phyloP scores from a whole-genome alignment of 305 asterid genomes.

The Ilex paraguariensis region DNA sequence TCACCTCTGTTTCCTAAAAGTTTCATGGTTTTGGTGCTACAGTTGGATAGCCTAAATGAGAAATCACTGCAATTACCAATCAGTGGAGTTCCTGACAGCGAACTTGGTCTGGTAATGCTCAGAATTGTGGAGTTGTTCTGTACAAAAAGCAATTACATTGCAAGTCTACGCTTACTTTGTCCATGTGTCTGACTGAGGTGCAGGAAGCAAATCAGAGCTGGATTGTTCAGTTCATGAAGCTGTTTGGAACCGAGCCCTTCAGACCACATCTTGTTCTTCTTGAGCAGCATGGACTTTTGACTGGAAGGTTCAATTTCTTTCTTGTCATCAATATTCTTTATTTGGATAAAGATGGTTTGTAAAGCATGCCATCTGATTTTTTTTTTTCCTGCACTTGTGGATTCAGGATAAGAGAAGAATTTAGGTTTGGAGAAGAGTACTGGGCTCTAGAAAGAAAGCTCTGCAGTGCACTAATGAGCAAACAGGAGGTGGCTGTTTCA shows the following conservation, averaged over 20 bases:
- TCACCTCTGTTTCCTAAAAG: constrained; percentile 12
- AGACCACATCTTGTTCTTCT: constrained; percentile 58
- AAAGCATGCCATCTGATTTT: constrained; percentile 8
- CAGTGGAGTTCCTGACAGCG: constrained; percentile 21
- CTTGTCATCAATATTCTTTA: constrained; percentile 8
- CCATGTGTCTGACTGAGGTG: constrained; percentile 19
- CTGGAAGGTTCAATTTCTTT: constrained; percentile 46
- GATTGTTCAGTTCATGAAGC: constrained; percentile 22
- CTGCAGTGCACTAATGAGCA: constrained; percentile 48
- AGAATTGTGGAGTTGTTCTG: constrained; percentile 6
- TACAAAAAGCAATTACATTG: not conserved
- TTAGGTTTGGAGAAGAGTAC: constrained; percentile 68
- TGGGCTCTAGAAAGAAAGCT: constrained; percentile 93
- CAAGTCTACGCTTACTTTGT: constrained; percentile 12
- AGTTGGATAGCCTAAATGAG: constrained; percentile 92
- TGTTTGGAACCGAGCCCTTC: constrained; percentile 53
- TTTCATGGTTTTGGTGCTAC: constrained; percentile 23
- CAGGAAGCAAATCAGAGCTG: constrained; percentile 32
- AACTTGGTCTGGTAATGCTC: constrained; percentile 31
- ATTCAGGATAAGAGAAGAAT: constrained; percentile 67
- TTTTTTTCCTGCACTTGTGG: constrained; percentile 1
- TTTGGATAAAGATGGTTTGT: not conserved
- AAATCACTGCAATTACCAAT: constrained; percentile 41
- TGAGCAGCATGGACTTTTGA: constrained; percentile 55
- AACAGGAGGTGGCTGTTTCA: constrained; percentile 39